phyloP scores from a whole-genome alignment of 2,329 filamentous ascomycete species.

The Hirsutella rhossiliensis region DNA sequence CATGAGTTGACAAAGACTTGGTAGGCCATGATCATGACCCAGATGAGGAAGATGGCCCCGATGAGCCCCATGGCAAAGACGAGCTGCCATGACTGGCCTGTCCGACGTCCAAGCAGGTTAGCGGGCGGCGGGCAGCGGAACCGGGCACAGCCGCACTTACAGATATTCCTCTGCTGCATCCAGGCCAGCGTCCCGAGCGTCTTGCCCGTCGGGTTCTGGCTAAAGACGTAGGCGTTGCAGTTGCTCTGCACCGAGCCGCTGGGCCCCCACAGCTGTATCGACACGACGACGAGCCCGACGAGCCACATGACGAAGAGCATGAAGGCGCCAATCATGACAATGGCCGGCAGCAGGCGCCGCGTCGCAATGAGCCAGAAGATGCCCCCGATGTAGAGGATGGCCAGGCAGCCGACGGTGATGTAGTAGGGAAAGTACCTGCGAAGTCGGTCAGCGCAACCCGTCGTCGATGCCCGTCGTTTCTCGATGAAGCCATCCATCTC shows the following conservation, averaged over 20 bases:
- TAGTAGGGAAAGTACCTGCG: constrained; percentile 58
- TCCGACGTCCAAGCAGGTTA: constrained; percentile 36
- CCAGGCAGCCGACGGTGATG: constrained; percentile 45
- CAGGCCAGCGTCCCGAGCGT: constrained; percentile 46
- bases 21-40: constrained; percentile 57
- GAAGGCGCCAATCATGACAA: constrained; percentile 53
- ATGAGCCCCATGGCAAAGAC: constrained; percentile 52
- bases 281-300: constrained; percentile 49
- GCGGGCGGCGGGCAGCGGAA: neutral
- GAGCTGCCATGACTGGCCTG: constrained; percentile 51
- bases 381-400: constrained; percentile 52
- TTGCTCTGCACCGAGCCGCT: constrained; percentile 44
- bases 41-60: constrained; percentile 48
- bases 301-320: constrained; percentile 58
- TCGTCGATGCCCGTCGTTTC: neutral
- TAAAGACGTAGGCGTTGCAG: constrained; percentile 47
- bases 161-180: constrained; percentile 52
- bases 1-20: constrained; percentile 44
- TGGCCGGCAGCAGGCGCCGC: constrained; percentile 46
- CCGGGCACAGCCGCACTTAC: constrained; percentile 32
- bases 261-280: constrained; percentile 52
- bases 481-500: neutral
- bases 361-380: constrained; percentile 52
- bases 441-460: neutral
- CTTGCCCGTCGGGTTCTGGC: constrained; percentile 34